Conservation (phyloP, 306 rosid species). For the Benincasa hispida region DNA sequence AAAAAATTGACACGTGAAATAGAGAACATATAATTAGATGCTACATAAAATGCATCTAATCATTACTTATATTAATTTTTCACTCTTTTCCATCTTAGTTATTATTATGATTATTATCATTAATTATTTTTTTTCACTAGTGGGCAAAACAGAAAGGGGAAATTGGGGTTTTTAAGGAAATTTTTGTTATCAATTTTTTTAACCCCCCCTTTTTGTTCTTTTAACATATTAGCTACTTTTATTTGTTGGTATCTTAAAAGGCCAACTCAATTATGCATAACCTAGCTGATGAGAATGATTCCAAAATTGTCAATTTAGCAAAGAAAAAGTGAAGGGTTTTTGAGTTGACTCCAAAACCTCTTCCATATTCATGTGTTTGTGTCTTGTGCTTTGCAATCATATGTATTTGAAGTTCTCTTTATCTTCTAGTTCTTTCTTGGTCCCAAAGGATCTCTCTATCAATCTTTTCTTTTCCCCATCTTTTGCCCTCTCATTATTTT, state of each 20-base stretch:
- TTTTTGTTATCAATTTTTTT: too few relatives aligned
- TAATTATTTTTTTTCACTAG: too few relatives aligned
- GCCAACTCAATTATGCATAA: neutral
- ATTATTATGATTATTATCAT: too few relatives aligned
- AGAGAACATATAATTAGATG: too few relatives aligned
- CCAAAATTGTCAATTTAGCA: neutral
- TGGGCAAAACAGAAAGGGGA: too few relatives aligned
- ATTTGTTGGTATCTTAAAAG: neutral
- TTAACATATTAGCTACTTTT: neutral
- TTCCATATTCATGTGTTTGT: neutral
- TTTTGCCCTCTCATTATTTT: too few relatives aligned
- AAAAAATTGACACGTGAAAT: too few relatives aligned
- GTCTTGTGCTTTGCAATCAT: slow-evolving; percentile 5
- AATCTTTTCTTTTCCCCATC: neutral
- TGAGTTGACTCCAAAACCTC: neutral
- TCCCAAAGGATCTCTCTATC: neutral
- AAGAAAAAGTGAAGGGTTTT: neutral
- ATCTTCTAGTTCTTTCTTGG: neutral
- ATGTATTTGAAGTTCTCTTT: neutral
- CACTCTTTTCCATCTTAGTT: too few relatives aligned
- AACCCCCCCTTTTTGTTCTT: neutral
- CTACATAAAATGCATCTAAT: too few relatives aligned
- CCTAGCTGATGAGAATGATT: neutral
- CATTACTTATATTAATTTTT: too few relatives aligned
- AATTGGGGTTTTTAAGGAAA: too few relatives aligned